A percentile compares a stretch with the other conserved stretches of the same genome.
phyloP scores from a whole-genome alignment of 768 basidiomycete genomes.

The Neoboletus brunneissimus region DNA sequence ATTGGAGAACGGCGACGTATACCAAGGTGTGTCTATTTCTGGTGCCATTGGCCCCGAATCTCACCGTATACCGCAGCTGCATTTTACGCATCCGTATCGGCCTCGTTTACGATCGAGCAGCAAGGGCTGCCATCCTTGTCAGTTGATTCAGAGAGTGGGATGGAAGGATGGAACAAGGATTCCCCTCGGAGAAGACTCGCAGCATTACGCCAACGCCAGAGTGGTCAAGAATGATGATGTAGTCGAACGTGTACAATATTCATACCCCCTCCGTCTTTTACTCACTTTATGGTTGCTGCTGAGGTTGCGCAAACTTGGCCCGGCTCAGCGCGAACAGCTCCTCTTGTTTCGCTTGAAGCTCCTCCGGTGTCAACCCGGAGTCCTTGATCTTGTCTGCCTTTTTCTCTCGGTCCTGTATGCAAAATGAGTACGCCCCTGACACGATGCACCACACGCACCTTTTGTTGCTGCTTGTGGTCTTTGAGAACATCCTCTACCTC shows the following conservation, averaged over 20 bases:
- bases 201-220: constrained; percentile 43
- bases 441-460: constrained; percentile 48
- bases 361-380: constrained; percentile 88
- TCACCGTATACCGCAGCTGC: constrained; percentile 45
- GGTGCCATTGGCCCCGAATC: constrained; percentile 3
- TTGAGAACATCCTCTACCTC: constrained; percentile 93
- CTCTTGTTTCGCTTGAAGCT: constrained; percentile 85
- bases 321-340: constrained; percentile 90
- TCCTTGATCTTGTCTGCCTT: constrained; percentile 87
- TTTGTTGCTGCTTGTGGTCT: constrained; percentile 94
- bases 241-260: constrained; percentile 26
- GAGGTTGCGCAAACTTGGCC: constrained; percentile 68
- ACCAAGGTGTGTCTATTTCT: constrained; percentile 50
- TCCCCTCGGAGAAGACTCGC: constrained; percentile 56
- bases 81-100: constrained; percentile 75
- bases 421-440: constrained; percentile 4
- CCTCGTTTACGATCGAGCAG: constrained; percentile 83
- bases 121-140: constrained; percentile 63
- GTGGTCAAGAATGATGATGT: constrained; percentile 34
- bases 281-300: constrained; percentile 35
- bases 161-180: constrained; percentile 70
- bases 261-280: constrained; percentile 3
- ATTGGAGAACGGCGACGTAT: constrained; percentile 54
- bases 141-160: constrained; percentile 18
- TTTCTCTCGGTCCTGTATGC: constrained; percentile 76